Evolutionary conservation across 768 basidiomycete genomes (phyloP).

Genomic region (Pholiota molesta): DNA sequence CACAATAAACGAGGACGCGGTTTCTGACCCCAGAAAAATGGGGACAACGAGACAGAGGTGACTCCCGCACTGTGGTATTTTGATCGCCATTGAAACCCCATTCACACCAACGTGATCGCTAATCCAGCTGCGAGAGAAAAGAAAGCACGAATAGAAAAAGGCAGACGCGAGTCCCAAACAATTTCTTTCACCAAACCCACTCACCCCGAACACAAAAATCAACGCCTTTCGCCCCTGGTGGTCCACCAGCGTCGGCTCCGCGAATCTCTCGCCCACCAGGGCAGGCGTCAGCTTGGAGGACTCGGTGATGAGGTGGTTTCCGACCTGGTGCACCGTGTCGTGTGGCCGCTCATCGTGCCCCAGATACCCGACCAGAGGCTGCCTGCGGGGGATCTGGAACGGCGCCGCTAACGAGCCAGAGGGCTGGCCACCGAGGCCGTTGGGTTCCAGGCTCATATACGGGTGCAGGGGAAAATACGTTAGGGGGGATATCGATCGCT

Average conservation of each 20-base stretch:
- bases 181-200: conserved; percentile 13
- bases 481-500: conserved; percentile 20
- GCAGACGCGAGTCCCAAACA: background rate
- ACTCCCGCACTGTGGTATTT: background rate
- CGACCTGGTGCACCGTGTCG: conserved; percentile 34
- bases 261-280: conserved; percentile 65
- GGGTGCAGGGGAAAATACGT: conserved; percentile 44
- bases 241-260: conserved; percentile 56
- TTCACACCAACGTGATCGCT: background rate
- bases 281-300: conserved; percentile 50
- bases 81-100: background rate
- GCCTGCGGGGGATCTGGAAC: conserved; percentile 40
- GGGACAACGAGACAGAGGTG: background rate
- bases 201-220: conserved; percentile 68
- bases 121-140: background rate
- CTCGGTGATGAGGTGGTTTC: conserved; percentile 40
- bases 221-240: conserved; percentile 53
- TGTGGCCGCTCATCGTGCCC: conserved; percentile 28
- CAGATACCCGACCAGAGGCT: conserved; percentile 35
- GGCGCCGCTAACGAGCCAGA: conserved; percentile 25
- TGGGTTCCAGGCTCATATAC: conserved; percentile 32
- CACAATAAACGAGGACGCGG: background rate
- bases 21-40: background rate
- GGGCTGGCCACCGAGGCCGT: conserved; percentile 15
- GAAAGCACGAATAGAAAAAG: conserved; percentile 6